Evolutionary conservation across 2,329 filamentous ascomycete species (phyloP).

Genomic region (Colletotrichum sp.): DNA sequence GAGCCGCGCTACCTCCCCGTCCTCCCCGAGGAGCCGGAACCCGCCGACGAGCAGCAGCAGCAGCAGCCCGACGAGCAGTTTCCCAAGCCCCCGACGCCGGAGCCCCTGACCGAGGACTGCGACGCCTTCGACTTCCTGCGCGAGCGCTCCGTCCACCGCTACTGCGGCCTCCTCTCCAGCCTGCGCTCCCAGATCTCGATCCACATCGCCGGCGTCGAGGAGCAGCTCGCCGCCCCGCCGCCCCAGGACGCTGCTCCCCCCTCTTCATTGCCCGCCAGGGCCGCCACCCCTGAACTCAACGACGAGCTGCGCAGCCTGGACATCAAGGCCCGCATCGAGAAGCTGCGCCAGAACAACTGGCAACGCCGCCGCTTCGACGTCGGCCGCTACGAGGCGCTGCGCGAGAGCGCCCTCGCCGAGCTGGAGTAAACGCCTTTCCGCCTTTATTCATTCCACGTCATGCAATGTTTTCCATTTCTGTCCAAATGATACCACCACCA

Average conservation of each 20-base stretch:
- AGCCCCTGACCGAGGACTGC: conserved; percentile 19
- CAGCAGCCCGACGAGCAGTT: conserved; percentile 17
- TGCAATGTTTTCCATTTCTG: not conserved
- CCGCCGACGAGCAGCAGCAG: conserved; percentile 16
- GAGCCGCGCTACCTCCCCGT: conserved; percentile 19
- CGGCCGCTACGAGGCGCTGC: conserved; percentile 56
- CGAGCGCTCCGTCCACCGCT: conserved; percentile 51
- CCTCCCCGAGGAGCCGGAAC: conserved; percentile 20
- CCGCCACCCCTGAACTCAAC: conserved; percentile 22
- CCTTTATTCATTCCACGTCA: not conserved
- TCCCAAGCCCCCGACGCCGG: conserved; percentile 19
- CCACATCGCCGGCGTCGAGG: conserved; percentile 53
- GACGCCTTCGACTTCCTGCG: conserved; percentile 41
- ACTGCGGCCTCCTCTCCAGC: conserved; percentile 51
- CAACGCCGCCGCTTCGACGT: conserved; percentile 60
- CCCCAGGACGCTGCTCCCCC: conserved; percentile 19
- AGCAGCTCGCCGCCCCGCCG: conserved; percentile 34
- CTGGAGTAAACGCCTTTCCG: conserved; percentile 28
- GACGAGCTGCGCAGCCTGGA: conserved; percentile 45
- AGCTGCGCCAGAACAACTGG: conserved; percentile 60
- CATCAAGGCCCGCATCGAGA: conserved; percentile 57
- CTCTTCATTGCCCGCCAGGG: conserved; percentile 19
- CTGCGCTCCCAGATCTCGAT: conserved; percentile 54
- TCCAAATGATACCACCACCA: conserved; percentile 13
- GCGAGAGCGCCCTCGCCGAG: conserved; percentile 57